phyloP scores from a whole-genome alignment of 1,284 basidiomycete species.

The Leccinum griseonigrum region DNA sequence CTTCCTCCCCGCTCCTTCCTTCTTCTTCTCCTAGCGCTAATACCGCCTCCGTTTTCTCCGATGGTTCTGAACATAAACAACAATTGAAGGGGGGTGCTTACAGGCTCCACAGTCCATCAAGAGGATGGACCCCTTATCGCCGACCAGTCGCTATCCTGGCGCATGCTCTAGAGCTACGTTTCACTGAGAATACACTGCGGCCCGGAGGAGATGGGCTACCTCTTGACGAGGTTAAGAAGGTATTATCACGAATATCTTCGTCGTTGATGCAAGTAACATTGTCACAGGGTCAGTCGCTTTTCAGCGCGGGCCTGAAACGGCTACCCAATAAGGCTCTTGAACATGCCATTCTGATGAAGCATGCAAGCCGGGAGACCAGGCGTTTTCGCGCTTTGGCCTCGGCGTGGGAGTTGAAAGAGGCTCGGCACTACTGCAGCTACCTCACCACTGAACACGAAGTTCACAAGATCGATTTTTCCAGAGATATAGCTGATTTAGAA shows the following conservation, averaged over 20 bases:
- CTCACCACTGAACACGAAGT: background rate
- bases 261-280: background rate
- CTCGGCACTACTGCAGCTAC: too few species aligned
- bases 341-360: background rate
- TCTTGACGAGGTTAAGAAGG: background rate
- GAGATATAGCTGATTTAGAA: background rate
- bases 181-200: background rate
- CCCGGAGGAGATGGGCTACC: background rate
- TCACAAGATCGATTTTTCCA: background rate
- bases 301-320: background rate
- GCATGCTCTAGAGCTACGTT: background rate
- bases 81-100: background rate
- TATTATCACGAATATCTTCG: background rate
- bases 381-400: too few species aligned
- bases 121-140: background rate
- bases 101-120: background rate
- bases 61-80: background rate
- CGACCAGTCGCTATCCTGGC: background rate
- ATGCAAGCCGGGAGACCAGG: too few species aligned
- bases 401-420: too few species aligned
- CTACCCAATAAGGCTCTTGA: background rate
- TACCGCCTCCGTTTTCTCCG: background rate
- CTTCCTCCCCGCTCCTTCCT: background rate
- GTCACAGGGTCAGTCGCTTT: background rate
- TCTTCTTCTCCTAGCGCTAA: background rate